A percentile compares a stretch with the other conserved stretches of the same genome.
These are phyloP conservation scores for Tolypocladium nubicola DNA, from an alignment of 2,329 filamentous ascomycete genomes.

Conservation along the genomic window DNA sequence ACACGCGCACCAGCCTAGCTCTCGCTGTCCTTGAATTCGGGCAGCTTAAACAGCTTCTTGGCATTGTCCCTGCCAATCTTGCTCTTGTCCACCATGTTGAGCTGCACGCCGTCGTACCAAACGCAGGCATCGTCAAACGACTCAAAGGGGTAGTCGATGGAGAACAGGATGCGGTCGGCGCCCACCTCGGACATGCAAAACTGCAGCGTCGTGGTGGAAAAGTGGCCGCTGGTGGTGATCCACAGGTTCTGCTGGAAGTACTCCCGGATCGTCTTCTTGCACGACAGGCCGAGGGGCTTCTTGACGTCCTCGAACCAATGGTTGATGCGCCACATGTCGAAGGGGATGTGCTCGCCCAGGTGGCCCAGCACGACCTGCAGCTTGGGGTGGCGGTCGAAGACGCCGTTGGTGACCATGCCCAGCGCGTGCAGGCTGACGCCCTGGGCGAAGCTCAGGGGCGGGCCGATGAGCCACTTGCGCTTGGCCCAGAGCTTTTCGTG, in stretches of 20 bases:
- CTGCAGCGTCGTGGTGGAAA: slow-evolving; percentile 40
- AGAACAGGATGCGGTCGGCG: slow-evolving; percentile 39
- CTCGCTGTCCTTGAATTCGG: slow-evolving; percentile 18
- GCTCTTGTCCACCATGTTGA: slow-evolving; percentile 21
- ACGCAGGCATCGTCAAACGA: slow-evolving; percentile 28
- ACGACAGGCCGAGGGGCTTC: slow-evolving; percentile 35
- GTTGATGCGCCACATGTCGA: slow-evolving; percentile 38
- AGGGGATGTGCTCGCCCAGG: slow-evolving; percentile 37
- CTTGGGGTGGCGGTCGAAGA: slow-evolving; percentile 37
- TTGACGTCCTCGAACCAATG: slow-evolving; percentile 47
- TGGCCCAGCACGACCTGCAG: slow-evolving; percentile 36
- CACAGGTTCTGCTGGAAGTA: slow-evolving; percentile 46
- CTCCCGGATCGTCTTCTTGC: slow-evolving; percentile 37
- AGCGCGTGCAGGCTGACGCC: slow-evolving; percentile 48
- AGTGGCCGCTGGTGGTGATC: slow-evolving; percentile 47
- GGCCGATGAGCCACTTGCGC: slow-evolving; percentile 48
- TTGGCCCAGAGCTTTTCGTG: slow-evolving; percentile 48
- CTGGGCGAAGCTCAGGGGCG: slow-evolving; percentile 47
- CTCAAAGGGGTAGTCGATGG: slow-evolving; percentile 43
- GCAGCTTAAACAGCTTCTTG: slow-evolving; percentile 28
- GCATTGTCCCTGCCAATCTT: slow-evolving; percentile 34
- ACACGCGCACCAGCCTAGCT: not conserved
- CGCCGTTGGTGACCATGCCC: slow-evolving; percentile 36
- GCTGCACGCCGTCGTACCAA: slow-evolving; percentile 27
- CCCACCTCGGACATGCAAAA: slow-evolving; percentile 38